Evolutionary conservation across 192 early-diverging fungal genomes (phyloP).

Genomic region (Mortierella claussenii): DNA sequence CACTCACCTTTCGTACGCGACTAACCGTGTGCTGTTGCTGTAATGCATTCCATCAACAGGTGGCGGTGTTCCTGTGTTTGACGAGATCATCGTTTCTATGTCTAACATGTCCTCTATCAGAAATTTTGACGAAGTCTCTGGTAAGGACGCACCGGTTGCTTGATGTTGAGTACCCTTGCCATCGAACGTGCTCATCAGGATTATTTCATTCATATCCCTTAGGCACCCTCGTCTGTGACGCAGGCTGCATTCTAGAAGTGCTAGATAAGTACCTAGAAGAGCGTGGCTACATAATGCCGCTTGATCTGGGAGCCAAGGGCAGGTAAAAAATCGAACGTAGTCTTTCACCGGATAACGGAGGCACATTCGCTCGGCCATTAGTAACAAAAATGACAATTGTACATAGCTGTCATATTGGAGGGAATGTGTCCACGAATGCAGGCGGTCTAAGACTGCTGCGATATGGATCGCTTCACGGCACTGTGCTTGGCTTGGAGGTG

Average conservation of each 20-base stretch:
- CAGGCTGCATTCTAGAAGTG: constrained; percentile 91
- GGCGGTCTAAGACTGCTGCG: constrained; percentile 93
- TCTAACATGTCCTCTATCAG: constrained; percentile 84
- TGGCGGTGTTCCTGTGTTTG: constrained; percentile 94
- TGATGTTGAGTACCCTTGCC: not conserved
- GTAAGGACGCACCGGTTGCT: not conserved
- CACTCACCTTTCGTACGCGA: too few relatives aligned
- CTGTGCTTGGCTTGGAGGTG: constrained; percentile 95
- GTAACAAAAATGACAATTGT: not conserved
- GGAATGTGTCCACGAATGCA: constrained; percentile 99
- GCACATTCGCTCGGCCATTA: too few relatives aligned
- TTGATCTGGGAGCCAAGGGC: constrained; percentile 91
- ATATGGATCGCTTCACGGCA: constrained; percentile 96
- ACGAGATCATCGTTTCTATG: constrained; percentile 90
- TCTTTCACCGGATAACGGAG: too few relatives aligned
- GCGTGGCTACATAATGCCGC: constrained; percentile 89
- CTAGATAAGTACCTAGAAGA: constrained; percentile 89
- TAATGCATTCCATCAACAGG: too few relatives aligned
- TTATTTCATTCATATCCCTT: not conserved
- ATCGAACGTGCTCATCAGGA: not conserved
- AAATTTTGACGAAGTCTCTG: constrained; percentile 76
- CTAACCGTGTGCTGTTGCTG: too few relatives aligned
- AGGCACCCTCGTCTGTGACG: constrained; percentile 92
- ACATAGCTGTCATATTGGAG: constrained; percentile 94
- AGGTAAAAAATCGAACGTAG: too few relatives aligned